Evolutionary conservation across 352 stramenopile species (phyloP), one percentile per base, ranked within the genome.

Genomic region (Pilasporangium apinafurcum): DNA sequence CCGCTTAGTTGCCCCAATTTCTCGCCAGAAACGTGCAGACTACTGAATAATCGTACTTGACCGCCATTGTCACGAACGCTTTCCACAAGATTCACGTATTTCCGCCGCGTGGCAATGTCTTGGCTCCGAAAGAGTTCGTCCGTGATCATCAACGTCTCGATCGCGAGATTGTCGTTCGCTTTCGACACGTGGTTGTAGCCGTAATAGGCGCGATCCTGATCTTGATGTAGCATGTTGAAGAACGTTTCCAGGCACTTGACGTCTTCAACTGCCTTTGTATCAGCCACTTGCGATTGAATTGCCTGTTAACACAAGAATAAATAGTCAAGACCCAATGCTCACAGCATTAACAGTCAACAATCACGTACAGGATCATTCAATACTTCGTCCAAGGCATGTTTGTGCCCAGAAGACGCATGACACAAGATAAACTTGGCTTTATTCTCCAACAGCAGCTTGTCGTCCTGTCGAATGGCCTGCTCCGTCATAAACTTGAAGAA

Each of bases 131-230:
- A 98, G 9, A 98, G 67, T 48, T 94, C 79, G 62, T 99, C 96
- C 21, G 90, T 96, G 53, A 99, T 91, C 49, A 99, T 66, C 18
- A 99, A 66, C 22, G 81, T 96, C 60, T 98, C 92, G 44, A 99
- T 96, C 2, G 96, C 96, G 43, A 90, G 66, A 53, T 97, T 83
- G 18, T 92, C 86, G 45, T 97, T 93, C 5, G 95, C 95, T 22
- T 73, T 79, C 39, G 78, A 29, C 9, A 98, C 91, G 56, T 98
- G 92, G 45, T 95, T 92, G 70, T 87, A 98, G 24, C 93, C 91
- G 64, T 99, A 99, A 63, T 98, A 98, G 16, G 96, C 95, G 39
- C 93, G 83, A 41, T 98, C 93, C 28, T 97, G 92, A 59, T 99
- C 79, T 27, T 71, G 81, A 46, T 98, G 88, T 45, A 99, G 82